Evolutionary conservation across 495 filamentous ascomycete species (phyloP).

Genomic region (Jackrogersella multiformis): DNA sequence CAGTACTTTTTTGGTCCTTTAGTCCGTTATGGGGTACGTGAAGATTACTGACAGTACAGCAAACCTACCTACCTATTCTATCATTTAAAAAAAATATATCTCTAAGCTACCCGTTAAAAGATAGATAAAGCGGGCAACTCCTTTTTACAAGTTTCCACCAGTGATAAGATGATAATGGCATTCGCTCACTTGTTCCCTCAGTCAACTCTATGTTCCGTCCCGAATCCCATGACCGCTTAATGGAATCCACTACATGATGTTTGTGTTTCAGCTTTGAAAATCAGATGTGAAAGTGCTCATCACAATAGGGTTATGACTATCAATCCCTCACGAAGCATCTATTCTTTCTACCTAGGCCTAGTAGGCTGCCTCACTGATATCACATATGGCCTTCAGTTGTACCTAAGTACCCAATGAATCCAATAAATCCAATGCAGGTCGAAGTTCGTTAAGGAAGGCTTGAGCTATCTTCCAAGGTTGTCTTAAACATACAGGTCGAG

Average conservation of each 20-base stretch:
- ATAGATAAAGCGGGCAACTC: constrained; percentile 13
- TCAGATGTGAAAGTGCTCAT: constrained; percentile 27
- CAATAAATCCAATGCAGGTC: constrained; percentile 3
- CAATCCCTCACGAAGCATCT: constrained; percentile 18
- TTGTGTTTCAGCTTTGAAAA: constrained; percentile 39
- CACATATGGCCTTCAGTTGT: background rate
- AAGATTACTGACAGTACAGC: constrained; percentile 21
- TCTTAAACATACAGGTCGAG: constrained; percentile 31
- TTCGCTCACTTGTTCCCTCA: constrained; percentile 12
- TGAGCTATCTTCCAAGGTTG: constrained; percentile 4
- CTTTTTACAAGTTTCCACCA: constrained; percentile 24
- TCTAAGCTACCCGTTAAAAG: background rate
- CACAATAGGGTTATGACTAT: constrained; percentile 34
- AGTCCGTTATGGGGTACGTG: background rate
- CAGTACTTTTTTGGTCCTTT: constrained; percentile 12
- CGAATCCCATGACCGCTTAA: constrained; percentile 21
- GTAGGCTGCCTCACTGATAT: constrained; percentile 29
- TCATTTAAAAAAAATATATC: too few relatives aligned
- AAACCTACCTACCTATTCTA: too few relatives aligned
- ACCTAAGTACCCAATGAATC: constrained; percentile 1
- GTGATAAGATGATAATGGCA: constrained; percentile 26
- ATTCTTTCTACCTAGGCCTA: too few relatives aligned
- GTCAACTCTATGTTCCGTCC: constrained; percentile 9
- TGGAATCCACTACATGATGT: constrained; percentile 33
- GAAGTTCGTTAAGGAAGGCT: constrained; percentile 23